phyloP scores from a whole-genome alignment of 2,329 filamentous ascomycete species.

The Nothomitra cinnamomea region DNA sequence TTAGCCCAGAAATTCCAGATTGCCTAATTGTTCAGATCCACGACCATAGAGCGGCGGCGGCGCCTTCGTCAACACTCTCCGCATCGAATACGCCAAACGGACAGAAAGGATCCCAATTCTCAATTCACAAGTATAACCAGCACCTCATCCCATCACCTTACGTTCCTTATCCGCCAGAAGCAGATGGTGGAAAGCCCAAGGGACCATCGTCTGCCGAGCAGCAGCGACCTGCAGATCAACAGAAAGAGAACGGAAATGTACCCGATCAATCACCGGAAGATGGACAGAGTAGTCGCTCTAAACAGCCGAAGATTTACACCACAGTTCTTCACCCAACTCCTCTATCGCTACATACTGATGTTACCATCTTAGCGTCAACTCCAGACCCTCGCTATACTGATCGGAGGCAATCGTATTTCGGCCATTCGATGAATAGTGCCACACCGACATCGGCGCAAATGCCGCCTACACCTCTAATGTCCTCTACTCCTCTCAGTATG shows the following conservation, averaged over 20 bases:
- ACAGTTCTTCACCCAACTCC: conserved; percentile 73
- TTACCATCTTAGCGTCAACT: conserved; percentile 59
- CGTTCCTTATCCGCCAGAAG: conserved; percentile 43
- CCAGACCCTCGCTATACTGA: conserved; percentile 37
- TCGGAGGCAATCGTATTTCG: conserved; percentile 26
- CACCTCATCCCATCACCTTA: conserved; percentile 82
- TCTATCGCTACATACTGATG: conserved; percentile 56
- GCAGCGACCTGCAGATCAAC: background rate
- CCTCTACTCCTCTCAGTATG: conserved; percentile 43
- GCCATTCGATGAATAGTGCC: conserved; percentile 24
- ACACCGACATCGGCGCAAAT: conserved; percentile 26
- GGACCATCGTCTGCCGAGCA: background rate
- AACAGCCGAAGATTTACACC: conserved; percentile 51
- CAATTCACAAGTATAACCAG: conserved; percentile 81
- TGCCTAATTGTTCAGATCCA: conserved; percentile 91
- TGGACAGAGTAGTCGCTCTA: conserved; percentile 23
- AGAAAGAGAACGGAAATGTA: background rate
- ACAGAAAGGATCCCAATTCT: conserved; percentile 52
- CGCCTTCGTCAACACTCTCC: conserved; percentile 38
- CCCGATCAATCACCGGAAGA: conserved; percentile 8
- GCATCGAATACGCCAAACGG: conserved; percentile 36
- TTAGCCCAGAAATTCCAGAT: conserved; percentile 20
- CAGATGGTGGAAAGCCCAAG: background rate
- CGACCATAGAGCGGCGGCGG: conserved; percentile 53
- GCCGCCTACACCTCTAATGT: conserved; percentile 45